phyloP scores from a whole-genome alignment of 345 rosid genomes.

The Reutealis trisperma region DNA sequence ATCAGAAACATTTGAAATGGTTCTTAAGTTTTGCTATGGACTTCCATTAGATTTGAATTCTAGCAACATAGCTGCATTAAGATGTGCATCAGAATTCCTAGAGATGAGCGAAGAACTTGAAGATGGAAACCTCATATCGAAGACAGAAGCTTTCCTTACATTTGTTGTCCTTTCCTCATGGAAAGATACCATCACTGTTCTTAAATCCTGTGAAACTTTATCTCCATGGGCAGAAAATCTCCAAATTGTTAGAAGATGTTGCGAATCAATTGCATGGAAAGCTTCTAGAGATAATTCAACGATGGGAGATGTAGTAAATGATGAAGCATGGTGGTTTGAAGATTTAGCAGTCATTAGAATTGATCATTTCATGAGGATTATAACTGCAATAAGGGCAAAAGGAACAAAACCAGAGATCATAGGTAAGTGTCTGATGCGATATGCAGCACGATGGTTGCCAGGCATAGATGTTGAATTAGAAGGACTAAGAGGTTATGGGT shows the following conservation, averaged over 20 bases:
- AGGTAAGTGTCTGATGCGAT: constrained; percentile 60
- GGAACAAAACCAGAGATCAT: constrained; percentile 51
- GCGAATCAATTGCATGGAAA: constrained; percentile 80
- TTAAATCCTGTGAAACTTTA: constrained; percentile 62
- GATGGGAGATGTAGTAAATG: constrained; percentile 30
- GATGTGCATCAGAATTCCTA: constrained; percentile 81
- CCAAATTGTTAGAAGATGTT: constrained; percentile 81
- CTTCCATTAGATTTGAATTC: constrained; percentile 62
- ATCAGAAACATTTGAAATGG: constrained; percentile 62
- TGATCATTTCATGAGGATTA: constrained; percentile 74
- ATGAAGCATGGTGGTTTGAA: constrained; percentile 47
- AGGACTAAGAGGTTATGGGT: constrained; percentile 58
- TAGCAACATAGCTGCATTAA: constrained; percentile 56
- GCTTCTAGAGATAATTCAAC: constrained; percentile 48
- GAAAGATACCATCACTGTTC: constrained; percentile 75
- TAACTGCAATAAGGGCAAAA: constrained; percentile 59
- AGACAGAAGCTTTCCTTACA: constrained; percentile 82
- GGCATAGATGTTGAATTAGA: constrained; percentile 54
- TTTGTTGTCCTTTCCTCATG: constrained; percentile 75
- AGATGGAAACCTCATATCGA: constrained; percentile 75
- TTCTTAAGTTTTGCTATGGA: constrained; percentile 73
- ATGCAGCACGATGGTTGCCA: constrained; percentile 59
- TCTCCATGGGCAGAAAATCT: constrained; percentile 93
- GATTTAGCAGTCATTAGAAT: constrained; percentile 57
- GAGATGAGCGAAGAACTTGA: constrained; percentile 88